Evolutionary conservation across 2,329 filamentous ascomycete genomes (phyloP), one percentile per base, ranked within the genome.

Genomic region (Xylariaceae sp.): DNA sequence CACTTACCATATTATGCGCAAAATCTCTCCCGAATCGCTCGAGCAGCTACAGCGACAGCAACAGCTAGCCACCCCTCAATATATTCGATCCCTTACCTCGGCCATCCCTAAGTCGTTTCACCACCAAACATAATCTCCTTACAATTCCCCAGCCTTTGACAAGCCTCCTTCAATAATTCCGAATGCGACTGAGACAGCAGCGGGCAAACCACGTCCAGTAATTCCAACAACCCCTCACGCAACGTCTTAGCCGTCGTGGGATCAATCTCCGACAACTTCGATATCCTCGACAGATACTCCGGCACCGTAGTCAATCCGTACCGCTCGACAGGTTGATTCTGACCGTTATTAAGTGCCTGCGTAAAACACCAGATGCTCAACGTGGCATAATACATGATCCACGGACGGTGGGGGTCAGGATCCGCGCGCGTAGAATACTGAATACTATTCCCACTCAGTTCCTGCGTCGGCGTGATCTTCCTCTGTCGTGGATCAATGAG

Each of bases 301-400:
- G 70, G 67, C 44, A 76, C 70, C 2, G 69, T 67, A 2, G 66
- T 65, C 11, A 73, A 69, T 44, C 64, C 66, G 40, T 60, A 56
- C 35, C 55, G 59, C 6, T 45, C 37, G n/a, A 54, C 56, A 4
- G 60, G 80, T 79, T 3, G 87, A 0, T 84, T 77, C 57, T 64
- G 55, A 37, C 47, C 19, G 19, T 19, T 60, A 0, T 83, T 87
- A 11, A 92, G 73, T 0, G 91, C 89, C 64, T 85, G 90, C 2
- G 89, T 89, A 65, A 92, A 96, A 3, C 84, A 87, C 89, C 90
- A 96, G 8, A 96, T 89, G 47, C 89, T 87, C 51, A 96, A 74
- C 0, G 86, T 84, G 0, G 91, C 88, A 63, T 92, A 92, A 72
- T 95, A 96, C 67, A 96, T 80, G 43, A 95, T 88, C 90, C 91